phyloP scores from a whole-genome alignment of 2,329 filamentous ascomycete genomes.

The Calonectria hawksworthii region DNA sequence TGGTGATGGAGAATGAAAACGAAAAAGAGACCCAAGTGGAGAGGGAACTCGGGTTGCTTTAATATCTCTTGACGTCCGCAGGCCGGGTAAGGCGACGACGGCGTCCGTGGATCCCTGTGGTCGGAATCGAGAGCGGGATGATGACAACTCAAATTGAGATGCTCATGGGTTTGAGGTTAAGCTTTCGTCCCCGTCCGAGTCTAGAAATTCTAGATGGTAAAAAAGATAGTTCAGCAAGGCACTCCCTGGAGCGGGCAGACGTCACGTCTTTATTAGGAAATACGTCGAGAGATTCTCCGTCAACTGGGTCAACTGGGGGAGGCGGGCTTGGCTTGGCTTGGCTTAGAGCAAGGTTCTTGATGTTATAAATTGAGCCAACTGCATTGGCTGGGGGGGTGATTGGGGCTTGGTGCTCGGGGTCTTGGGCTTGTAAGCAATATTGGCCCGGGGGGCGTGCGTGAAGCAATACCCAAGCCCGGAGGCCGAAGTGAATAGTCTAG shows the following conservation, averaged over 20 bases:
- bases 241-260: neutral
- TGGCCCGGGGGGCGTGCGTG: neutral
- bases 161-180: neutral
- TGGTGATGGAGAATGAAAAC: neutral
- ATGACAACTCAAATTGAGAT: constrained; percentile 1
- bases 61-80: neutral
- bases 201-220: constrained; percentile 5
- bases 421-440: neutral
- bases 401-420: too few relatives aligned
- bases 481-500: neutral
- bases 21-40: neutral
- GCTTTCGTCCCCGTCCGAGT: neutral
- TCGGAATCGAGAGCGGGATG: neutral
- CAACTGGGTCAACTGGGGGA: neutral
- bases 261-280: constrained; percentile 10
- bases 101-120: neutral
- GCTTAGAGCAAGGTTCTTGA: neutral
- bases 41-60: neutral
- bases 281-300: neutral
- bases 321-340: neutral
- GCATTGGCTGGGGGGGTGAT: neutral
- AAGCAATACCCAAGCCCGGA: neutral
- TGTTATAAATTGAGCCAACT: constrained; percentile 2
- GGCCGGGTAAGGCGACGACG: neutral
- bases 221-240: neutral